Evolutionary conservation across 2,329 filamentous ascomycete species (phyloP).

Genomic region (Botrytis hyacinthi): DNA sequence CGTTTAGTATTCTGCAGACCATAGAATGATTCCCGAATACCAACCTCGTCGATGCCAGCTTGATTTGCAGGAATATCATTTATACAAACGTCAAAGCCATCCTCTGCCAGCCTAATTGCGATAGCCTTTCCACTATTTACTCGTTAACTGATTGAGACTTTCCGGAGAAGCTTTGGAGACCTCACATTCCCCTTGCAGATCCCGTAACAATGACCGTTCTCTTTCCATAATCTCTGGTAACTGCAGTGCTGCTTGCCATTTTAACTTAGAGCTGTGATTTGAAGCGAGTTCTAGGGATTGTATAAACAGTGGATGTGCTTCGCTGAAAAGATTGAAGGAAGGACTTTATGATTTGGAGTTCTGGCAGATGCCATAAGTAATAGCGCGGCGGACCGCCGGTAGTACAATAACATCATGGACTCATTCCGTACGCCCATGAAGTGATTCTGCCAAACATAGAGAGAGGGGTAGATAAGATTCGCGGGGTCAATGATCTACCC

Average conservation of each 20-base stretch:
- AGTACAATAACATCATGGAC: not conserved
- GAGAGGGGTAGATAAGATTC: slow-evolving; percentile 5
- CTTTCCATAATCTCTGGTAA: slow-evolving; percentile 35
- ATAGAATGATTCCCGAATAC: not conserved
- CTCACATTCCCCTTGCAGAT: slow-evolving; percentile 43
- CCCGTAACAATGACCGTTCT: slow-evolving; percentile 43
- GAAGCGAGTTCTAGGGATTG: not conserved
- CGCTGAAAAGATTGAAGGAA: not conserved
- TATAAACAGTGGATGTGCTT: not conserved
- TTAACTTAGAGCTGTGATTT: not conserved
- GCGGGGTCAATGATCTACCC: not conserved
- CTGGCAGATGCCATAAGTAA: not conserved
- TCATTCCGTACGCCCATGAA: not conserved
- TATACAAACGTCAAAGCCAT: slow-evolving; percentile 65
- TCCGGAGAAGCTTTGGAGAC: not conserved
- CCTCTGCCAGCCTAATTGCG: slow-evolving; percentile 59
- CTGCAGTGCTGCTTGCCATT: slow-evolving; percentile 28
- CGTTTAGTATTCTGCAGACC: not conserved
- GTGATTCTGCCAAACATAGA: not conserved
- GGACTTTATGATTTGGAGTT: not conserved
- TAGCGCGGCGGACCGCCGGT: not conserved
- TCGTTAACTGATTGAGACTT: slow-evolving; percentile 10
- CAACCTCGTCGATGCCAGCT: slow-evolving; percentile 49
- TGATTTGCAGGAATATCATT: slow-evolving; percentile 59
- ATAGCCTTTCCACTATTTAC: slow-evolving; percentile 56